Evolutionary conservation across 164 flowering plant genomes (phyloP).

Genomic region (Saururus chinensis): DNA sequence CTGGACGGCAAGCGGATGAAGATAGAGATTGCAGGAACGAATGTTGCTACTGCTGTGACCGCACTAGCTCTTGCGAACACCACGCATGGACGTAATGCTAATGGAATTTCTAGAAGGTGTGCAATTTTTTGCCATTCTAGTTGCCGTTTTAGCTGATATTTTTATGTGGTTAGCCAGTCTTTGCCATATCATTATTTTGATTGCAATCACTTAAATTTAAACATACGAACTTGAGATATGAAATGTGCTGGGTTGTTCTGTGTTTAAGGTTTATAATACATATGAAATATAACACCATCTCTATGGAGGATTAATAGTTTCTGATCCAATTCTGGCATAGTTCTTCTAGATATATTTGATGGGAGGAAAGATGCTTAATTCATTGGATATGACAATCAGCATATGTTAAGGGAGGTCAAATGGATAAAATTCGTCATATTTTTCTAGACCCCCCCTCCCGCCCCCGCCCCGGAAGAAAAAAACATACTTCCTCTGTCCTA

Average conservation of each 20-base stretch:
- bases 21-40: conserved; percentile 87
- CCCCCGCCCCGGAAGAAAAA: background rate
- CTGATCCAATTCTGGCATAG: no score
- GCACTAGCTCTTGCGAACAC: conserved; percentile 28
- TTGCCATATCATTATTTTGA: background rate
- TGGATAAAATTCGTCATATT: conserved; percentile 7
- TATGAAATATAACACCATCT: no score
- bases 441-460: no score
- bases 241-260: background rate
- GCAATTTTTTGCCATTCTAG: background rate
- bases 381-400: no score
- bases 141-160: background rate
- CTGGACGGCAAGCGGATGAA: conserved; percentile 99
- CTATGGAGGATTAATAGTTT: no score
- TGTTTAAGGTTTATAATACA: background rate
- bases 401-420: conserved; percentile 2
- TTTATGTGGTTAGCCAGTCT: background rate
- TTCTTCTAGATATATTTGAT: no score
- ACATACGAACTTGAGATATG: background rate
- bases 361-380: no score
- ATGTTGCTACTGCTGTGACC: conserved; percentile 42
- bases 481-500: background rate
- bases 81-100: conserved; percentile 26
- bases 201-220: background rate
- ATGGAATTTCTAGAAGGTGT: conserved; percentile 61